Evolutionary conservation across 768 basidiomycete species (phyloP).

Genomic region (Collybiopsis confluens): DNA sequence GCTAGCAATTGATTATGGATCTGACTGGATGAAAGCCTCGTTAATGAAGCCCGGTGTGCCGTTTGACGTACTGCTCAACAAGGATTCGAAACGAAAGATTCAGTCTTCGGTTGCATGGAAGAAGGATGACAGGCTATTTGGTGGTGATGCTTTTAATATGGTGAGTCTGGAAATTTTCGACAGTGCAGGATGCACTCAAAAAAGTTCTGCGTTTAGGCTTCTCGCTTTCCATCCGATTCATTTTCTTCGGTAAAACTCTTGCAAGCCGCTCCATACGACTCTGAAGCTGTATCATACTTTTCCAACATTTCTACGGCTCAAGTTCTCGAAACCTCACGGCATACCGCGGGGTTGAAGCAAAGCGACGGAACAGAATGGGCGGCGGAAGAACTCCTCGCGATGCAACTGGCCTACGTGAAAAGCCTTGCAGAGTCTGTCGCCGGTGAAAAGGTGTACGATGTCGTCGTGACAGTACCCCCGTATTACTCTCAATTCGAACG

Average conservation of each 20-base stretch:
- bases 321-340: slow-evolving; percentile 49
- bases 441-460: slow-evolving; percentile 76
- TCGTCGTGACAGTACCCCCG: slow-evolving; percentile 85
- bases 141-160: slow-evolving; percentile 81
- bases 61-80: slow-evolving; percentile 94
- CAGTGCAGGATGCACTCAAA: background rate
- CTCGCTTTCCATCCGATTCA: slow-evolving; percentile 85
- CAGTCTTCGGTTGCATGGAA: slow-evolving; percentile 90
- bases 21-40: slow-evolving; percentile 96
- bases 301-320: slow-evolving; percentile 52
- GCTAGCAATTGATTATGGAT: slow-evolving; percentile 96
- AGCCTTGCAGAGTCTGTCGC: slow-evolving; percentile 76
- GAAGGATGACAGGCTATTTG: slow-evolving; percentile 84
- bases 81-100: slow-evolving; percentile 96
- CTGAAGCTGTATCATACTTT: slow-evolving; percentile 56
- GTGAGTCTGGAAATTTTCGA: slow-evolving; percentile 42
- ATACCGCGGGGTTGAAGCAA: slow-evolving; percentile 55
- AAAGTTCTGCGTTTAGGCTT: slow-evolving; percentile 51
- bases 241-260: slow-evolving; percentile 85
- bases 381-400: slow-evolving; percentile 87
- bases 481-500: slow-evolving; percentile 90
- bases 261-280: slow-evolving; percentile 64
- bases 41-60: slow-evolving; percentile 92
- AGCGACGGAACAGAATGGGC: slow-evolving; percentile 69
- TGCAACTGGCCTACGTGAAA: slow-evolving; percentile 90